Base-by-base conservation (phyloP, 23 red algal species). In the Gracilaria vermiculophylla region DNA sequence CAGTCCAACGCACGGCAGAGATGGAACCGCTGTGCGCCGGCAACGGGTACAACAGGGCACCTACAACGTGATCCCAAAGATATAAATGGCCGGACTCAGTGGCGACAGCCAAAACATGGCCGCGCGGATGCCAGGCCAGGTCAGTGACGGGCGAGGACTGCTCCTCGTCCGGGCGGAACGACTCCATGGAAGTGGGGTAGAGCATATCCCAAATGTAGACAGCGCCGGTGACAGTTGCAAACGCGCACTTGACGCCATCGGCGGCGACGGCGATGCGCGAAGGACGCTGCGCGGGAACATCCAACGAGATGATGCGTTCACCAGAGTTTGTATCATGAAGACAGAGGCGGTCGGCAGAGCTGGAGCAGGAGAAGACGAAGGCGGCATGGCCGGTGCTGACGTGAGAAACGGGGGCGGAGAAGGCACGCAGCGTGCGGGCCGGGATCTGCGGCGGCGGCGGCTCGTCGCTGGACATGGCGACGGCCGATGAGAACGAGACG, bases 181-280 rank as follows among this genome's bases (percentile, higher is more conserved):
- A 89, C 28, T 89, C 85, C 85, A 89, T 89, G 50, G 67, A 69
- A 11, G 67, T 89, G 20, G 85, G 85, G 28, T 89, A 89, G 24
- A 89, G 85, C 48, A 89, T 56, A 41, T 89, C 85, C 85, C 85
- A 89, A 53, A 89, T 64, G 70, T 89, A 89, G 9, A 89, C 85
- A 20, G 85, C 52, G 34, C 85, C 85, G 6, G 69, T 66, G 53
- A 33, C 34, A 0, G 85, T 89, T 54, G 62, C 85, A 43, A 62
- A 89, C 3, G 85, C 85, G 28, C 48, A 65, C 50, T 89, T 89
- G 50, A 65, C 85, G 48, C 54, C 85, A 52, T 89, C 85, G 72
- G 52, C 37, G 37, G 85, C 40, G 4, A 89, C 85, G 41, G 85
- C 85, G 27, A 89, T 69, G 36, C 20, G 35, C 31, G 69, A 65